Evolutionary conservation across 2,329 filamentous ascomycete species (phyloP).

Genomic region (Trematosphaeria pertusa): DNA sequence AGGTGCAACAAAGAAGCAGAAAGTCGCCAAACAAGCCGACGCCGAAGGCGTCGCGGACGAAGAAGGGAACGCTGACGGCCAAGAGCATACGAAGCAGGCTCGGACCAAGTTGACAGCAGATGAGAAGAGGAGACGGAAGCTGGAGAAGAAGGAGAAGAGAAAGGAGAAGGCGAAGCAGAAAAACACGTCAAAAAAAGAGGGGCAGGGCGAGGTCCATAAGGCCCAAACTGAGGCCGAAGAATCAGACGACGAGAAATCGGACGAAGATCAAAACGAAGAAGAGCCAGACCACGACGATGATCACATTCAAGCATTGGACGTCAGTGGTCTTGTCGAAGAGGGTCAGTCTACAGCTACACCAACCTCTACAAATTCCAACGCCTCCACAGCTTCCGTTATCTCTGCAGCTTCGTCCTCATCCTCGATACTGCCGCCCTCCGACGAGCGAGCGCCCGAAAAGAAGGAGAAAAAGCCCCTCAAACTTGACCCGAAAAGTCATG

Average conservation of each 20-base stretch:
- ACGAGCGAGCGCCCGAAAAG: slow-evolving; percentile 29
- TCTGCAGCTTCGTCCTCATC: slow-evolving; percentile 56
- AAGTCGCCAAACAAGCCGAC: slow-evolving; percentile 38
- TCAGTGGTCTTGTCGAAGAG: slow-evolving; percentile 47
- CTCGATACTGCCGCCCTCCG: slow-evolving; percentile 50
- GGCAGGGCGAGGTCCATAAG: slow-evolving; percentile 38
- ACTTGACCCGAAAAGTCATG: slow-evolving; percentile 62
- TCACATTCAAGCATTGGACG: slow-evolving; percentile 42
- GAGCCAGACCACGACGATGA: slow-evolving; percentile 38
- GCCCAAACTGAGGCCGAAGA: slow-evolving; percentile 29
- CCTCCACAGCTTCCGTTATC: slow-evolving; percentile 50
- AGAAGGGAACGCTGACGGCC: slow-evolving; percentile 23
- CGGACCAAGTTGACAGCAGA: slow-evolving; percentile 49
- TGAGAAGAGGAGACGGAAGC: slow-evolving; percentile 53
- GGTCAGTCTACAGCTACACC: slow-evolving; percentile 42
- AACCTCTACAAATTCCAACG: slow-evolving; percentile 42
- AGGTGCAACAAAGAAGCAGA: slow-evolving; percentile 52
- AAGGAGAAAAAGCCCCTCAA: slow-evolving; percentile 41
- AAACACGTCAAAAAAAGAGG: slow-evolving; percentile 37
- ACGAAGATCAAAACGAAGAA: slow-evolving; percentile 35
- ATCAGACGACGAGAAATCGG: slow-evolving; percentile 26
- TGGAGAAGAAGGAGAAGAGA: slow-evolving; percentile 53
- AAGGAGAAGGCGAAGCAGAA: slow-evolving; percentile 53
- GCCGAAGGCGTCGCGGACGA: slow-evolving; percentile 26
- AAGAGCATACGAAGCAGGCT: slow-evolving; percentile 51